A percentile compares a stretch with the other conserved stretches of the same genome.
phyloP scores from a whole-genome alignment of 2,329 filamentous ascomycete genomes.

The Microsporum canis region DNA sequence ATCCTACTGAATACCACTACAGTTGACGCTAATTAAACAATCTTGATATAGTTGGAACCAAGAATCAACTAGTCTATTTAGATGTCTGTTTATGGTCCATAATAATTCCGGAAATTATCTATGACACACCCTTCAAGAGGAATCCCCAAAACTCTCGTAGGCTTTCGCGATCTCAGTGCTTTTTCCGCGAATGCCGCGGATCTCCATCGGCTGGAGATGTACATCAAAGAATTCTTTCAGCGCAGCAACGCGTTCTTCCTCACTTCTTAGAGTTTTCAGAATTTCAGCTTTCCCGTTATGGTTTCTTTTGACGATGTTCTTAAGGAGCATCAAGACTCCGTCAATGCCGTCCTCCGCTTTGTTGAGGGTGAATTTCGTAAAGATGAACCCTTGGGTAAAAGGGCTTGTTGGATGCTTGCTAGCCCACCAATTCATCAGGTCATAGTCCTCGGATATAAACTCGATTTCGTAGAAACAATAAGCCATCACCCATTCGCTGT shows the following conservation, averaged over 20 bases:
- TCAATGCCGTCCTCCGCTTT: constrained; percentile 37
- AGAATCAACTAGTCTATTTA: constrained; percentile 25
- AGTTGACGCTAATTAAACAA: neutral
- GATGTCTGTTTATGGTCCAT: neutral
- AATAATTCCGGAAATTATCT: neutral
- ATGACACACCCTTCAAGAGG: constrained; percentile 17
- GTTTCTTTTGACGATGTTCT: constrained; percentile 44
- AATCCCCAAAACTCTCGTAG: neutral
- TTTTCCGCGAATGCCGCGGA: constrained; percentile 40
- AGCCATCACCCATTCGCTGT: constrained; percentile 45
- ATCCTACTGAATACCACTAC: neutral
- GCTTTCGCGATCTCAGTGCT: constrained; percentile 29
- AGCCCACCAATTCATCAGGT: constrained; percentile 48
- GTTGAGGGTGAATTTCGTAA: constrained; percentile 45
- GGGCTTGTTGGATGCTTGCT: constrained; percentile 40
- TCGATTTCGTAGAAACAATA: constrained; percentile 58
- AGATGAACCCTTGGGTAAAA: constrained; percentile 45
- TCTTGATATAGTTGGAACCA: constrained; percentile 27
- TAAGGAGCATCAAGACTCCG: constrained; percentile 44
- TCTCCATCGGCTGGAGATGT: constrained; percentile 41
- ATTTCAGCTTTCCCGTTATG: constrained; percentile 40
- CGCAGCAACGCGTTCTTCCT: constrained; percentile 44
- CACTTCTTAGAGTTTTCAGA: constrained; percentile 38
- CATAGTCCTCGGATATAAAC: constrained; percentile 51
- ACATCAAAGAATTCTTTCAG: constrained; percentile 45